Evolutionary conservation across 139 green algal genomes (phyloP), one percentile per base, ranked within the genome.

Genomic region (Spirogloea muscicola): DNA sequence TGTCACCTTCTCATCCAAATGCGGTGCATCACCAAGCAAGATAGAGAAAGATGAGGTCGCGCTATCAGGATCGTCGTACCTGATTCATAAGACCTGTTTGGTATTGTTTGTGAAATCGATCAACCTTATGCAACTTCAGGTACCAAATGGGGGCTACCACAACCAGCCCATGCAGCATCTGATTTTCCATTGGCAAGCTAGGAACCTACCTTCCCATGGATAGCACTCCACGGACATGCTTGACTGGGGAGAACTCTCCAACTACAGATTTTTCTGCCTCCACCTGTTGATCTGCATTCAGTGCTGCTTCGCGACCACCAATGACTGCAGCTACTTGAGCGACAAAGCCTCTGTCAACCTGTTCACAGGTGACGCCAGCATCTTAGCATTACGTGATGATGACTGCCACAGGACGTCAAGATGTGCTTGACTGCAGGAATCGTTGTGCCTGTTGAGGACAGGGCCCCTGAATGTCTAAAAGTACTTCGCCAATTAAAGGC

Each of bases 301-400:
- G 57, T 0, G 68, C 52, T 0, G 84, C 42, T 0, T 49, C 58
- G 29, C 91, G 68, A 9, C 88, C 90, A 29, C 81, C 66, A 3
- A 82, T 9, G 0, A 94, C 82, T 36, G 90, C 89, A 21, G 84
- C 86, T 0, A 86, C 77, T 68, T 97, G 93, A 1, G 92, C 92
- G 6, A 97, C 93, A 79, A 97, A 97, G 1, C 91, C 90, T 39
- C 90, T 91, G 79, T 97, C 91, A 13, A 86, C 79, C 71, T 79
- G 71, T 64, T 4, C 52, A 62, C 10, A 62, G 52, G 52, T 7
- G 16, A n/a, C 52, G 16, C 21, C 52, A 34, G 21, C 21, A 34
- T 27, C n/a, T 38, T 27, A n/a, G 6, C 16, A n/a, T n/a, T n/a
- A n/a, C n/a, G n/a, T n/a, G 16, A 9, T 13, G 52, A 38, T 62